Evolutionary conservation across 257 asterid genomes (phyloP), one percentile per base, ranked within the genome.

Genomic region (Solanum paucissectum): DNA sequence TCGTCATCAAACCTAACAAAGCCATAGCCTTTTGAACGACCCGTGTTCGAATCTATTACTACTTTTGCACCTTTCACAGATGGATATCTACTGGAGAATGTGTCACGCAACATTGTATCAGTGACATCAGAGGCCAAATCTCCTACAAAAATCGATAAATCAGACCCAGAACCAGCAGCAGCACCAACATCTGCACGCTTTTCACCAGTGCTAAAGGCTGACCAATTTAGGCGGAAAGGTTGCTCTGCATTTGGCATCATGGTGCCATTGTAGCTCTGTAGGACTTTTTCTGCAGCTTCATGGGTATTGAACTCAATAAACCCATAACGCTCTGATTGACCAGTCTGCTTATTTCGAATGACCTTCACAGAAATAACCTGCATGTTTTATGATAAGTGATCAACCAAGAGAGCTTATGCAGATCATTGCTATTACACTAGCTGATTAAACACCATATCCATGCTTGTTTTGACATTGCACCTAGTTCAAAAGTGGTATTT

Each of bases 1-100:
- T 95, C 99, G 90, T 98, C 98, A 16, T 94, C 94, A 90, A 98
- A 98, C 90, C 99, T 94, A 87, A 98, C 99, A 90, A 98, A 98
- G 81, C 99, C 99, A 88, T 96, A 98, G 36, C 99, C 99, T 92
- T 95, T 98, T 21, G 99, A 89, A 40, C 98, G 96, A 68, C 99
- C 98, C 49, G 96, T 94, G 81, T 92, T 96, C 36, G 97, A 90
- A 92, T 98, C 99, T 84, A 96, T 90, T 69, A 98, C 99, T 85
- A 98, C 99, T 91, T 98, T 96, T 23, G 99, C 98, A 88, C 98
- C 93, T 91, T 92, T 96, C 29, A 96, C 96, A 33, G 99, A 97
- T 36, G 98, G 94, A 89, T 91, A 96, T 92, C 93, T 93, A 90
- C 93, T 91, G 27, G 98, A 93, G 92, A 96, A 98, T 37, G 98